Evolutionary conservation across 139 green algal species (phyloP), one percentile per base, ranked within the genome.

Genomic region (Pedinophyceae sp.): DNA sequence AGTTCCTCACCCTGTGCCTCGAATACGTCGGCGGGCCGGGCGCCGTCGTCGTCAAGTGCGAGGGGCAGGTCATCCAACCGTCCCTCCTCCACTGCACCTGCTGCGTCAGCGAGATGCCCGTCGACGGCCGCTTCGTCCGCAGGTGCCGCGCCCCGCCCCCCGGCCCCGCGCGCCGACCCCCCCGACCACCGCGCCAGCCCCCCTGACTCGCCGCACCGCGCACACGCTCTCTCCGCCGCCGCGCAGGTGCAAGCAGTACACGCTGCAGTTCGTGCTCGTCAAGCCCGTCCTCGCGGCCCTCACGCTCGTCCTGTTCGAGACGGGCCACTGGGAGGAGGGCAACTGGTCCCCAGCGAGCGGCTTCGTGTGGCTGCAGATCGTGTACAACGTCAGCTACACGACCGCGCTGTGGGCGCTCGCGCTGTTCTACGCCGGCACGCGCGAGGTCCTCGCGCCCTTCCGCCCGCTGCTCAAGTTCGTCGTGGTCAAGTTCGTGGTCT

Each of bases 381-480:
- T 93, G n/a, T 95, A 95, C 76, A 97, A 94, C 64, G 56, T 93
- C 0, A 89, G 79, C 41, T 97, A 97, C 69, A 83, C 82, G 0
- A 25, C 92, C 2, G 89, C 89, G 3, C 64, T 97, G 17, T 96
- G 89, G 57, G 76, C 73, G 16, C 69, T 97, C 49, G 64, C 94
- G 49, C 68, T 97, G 17, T 96, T 97, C 70, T 97, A 95, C 65
- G 61, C 93, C 50, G 89, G 87, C 25, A 80, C 82, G 4, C 69
- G 87, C 54, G 87, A 95, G 51, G 71, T 97, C 26, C 78, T 97
- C 56, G 59, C 65, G 57, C 82, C 87, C 4, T 93, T 84, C 75
- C 93, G 88, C 30, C 89, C 89, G 2, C 59, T 97, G 3, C 53
- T 94, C 27, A 97, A 97, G 71, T 93, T 97, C 55, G 52, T 88